Percentiles rank a stretch among this genome's conserved stretches.
Conservation (phyloP, 331 rosid genomes). For the Quercus phellos region DNA sequence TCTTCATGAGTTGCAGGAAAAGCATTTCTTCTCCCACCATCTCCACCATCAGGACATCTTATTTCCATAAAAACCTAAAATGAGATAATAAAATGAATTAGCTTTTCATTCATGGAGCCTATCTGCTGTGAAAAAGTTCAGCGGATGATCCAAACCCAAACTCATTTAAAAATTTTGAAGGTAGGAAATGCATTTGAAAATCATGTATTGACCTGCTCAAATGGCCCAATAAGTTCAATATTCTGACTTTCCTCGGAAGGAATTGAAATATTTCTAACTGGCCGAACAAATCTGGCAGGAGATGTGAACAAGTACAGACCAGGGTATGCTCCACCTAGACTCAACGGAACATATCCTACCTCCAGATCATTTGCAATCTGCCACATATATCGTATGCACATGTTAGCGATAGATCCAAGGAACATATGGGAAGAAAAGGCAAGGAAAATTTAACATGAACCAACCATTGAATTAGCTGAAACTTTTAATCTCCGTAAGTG, state of each 20-base stretch:
- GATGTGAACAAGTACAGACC: conserved; percentile 77
- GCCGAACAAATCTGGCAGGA: conserved; percentile 86
- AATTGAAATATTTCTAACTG: conserved; percentile 69
- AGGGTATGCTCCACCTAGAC: conserved; percentile 88
- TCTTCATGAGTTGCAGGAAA: conserved; percentile 97
- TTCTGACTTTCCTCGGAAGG: conserved; percentile 47
- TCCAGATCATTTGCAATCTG: conserved; percentile 91
- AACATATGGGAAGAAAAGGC: background rate
- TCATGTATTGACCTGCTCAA: conserved; percentile 68
- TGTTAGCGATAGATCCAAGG: conserved; percentile 19
- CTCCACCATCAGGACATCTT: conserved; percentile 89
- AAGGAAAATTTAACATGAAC: conserved; percentile 19
- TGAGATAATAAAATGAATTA: conserved; percentile 6
- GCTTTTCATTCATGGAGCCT: background rate
- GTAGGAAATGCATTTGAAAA: background rate
- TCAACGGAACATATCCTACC: conserved; percentile 91
- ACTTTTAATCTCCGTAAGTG: conserved; percentile 68
- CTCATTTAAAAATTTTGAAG: background rate
- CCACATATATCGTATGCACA: conserved; percentile 2
- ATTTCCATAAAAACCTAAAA: conserved; percentile 89
- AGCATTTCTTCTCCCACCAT: conserved; percentile 77
- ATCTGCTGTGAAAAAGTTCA: background rate
- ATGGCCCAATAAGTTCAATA: conserved; percentile 89
- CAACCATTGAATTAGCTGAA: conserved; percentile 54
- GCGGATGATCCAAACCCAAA: conserved; percentile 7